Base-by-base conservation (phyloP, 805 yeast genomes). In the Candida schatavii region DNA sequence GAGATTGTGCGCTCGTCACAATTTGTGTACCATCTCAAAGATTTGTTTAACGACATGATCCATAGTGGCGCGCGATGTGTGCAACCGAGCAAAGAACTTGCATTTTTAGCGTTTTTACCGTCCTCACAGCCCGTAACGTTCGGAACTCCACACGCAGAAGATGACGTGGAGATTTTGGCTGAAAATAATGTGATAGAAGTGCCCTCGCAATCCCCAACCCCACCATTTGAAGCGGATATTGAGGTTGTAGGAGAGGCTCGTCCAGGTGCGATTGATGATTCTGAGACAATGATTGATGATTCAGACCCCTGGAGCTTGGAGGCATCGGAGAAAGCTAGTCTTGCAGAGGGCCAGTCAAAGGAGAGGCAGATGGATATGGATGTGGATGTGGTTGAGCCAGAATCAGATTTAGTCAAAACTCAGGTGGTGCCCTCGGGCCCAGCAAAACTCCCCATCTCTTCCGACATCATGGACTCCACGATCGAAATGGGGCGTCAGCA, bases 401-500 rank as follows among this genome's bases (percentile, higher is more conserved):
- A 5, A 17, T 14, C 9, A 18, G 21, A 31, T 3, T 3, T 26
- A 25, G 29, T n/a, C 14, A 15, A 18, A 18, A 6, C 13, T 26
- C 5, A 4, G 9, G 43, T 18, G n/a, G 11, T 27, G 13, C n/a
- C 17, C 28, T 22, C 7, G n/a, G 33, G 17, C 5, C 10, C 5
- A 35, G 19, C 15, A 17, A 6, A 17, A 65, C 22, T 49, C 65
- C 32, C 62, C 57, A 77, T 77, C 11, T 68, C 74, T 45, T 64
- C 79, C 3, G 86, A 81, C 46, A 88, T 84, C 54, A 75, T 85
- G 62, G 89, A 80, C 43, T 77, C 82, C 52, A 82, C 93, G 0
- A 70, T 83, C 40, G 90, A 87, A 55, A 71, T 83, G 55, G 96
- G 97, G 2, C 73, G 95, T 49, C 99, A 93, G 59, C 99, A 93